These are phyloP conservation scores for Boletales sp. DNA, from an alignment of 768 basidiomycete species.

Conservation along the genomic window DNA sequence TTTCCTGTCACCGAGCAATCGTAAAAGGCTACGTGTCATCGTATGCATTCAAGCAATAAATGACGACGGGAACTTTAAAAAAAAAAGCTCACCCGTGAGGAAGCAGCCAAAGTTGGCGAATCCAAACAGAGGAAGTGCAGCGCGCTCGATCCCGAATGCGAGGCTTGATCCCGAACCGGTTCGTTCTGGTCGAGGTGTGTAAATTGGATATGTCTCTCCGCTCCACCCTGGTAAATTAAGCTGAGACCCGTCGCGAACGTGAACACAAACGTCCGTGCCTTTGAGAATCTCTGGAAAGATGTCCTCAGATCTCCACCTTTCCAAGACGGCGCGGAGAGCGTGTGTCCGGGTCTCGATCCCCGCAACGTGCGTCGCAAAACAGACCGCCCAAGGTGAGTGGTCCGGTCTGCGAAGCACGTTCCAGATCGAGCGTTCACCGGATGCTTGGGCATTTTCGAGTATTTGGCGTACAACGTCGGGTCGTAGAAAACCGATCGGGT, in stretches of 20 bases:
- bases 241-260: too few relatives aligned
- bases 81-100: slow-evolving; percentile 31
- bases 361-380: slow-evolving; percentile 16
- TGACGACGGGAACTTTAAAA: neutral
- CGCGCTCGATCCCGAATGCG: slow-evolving; percentile 41
- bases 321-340: slow-evolving; percentile 9
- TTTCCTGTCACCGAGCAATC: slow-evolving; percentile 27
- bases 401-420: slow-evolving; percentile 14
- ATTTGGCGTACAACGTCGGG: slow-evolving; percentile 11
- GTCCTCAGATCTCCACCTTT: slow-evolving; percentile 14
- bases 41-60: too few relatives aligned
- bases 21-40: slow-evolving; percentile 29
- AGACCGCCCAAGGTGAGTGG: slow-evolving; percentile 16
- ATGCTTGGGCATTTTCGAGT: slow-evolving; percentile 6
- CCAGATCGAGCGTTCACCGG: slow-evolving; percentile 13
- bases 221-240: slow-evolving; percentile 18
- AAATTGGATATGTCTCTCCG: slow-evolving; percentile 24
- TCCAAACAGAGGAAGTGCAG: slow-evolving; percentile 43
- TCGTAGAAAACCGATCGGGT: slow-evolving; percentile 19
- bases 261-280: slow-evolving; percentile 4
- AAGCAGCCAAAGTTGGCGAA: slow-evolving; percentile 43
- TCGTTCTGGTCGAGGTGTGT: slow-evolving; percentile 14
- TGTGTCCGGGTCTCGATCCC: slow-evolving; percentile 13
- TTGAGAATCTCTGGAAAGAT: slow-evolving; percentile 20
- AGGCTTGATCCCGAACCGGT: neutral